Evolutionary conservation across 805 yeast genomes (phyloP).

Genomic region (Ogataea neopini): DNA sequence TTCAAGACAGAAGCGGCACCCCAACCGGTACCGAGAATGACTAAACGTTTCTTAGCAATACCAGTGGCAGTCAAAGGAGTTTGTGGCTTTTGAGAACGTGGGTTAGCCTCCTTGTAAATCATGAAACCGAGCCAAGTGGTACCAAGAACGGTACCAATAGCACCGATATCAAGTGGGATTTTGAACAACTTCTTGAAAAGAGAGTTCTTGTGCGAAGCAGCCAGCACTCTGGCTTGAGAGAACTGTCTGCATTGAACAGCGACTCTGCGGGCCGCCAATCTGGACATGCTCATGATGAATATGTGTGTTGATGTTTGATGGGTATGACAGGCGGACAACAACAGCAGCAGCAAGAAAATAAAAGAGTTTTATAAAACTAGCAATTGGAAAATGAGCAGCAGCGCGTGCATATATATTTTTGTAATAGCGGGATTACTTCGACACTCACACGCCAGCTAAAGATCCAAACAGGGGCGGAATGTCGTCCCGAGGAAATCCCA

Average conservation of each 20-base stretch:
- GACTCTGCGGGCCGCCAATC: slow-evolving; percentile 14
- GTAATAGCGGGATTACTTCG: background rate
- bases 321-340: slow-evolving; percentile 1
- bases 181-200: slow-evolving; percentile 27
- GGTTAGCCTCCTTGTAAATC: slow-evolving; percentile 43
- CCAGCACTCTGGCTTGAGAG: slow-evolving; percentile 21
- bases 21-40: slow-evolving; percentile 57
- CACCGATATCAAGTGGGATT: slow-evolving; percentile 30
- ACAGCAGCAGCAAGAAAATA: background rate
- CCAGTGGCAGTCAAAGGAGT: slow-evolving; percentile 45
- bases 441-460: background rate
- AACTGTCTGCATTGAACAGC: slow-evolving; percentile 23
- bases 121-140: slow-evolving; percentile 40
- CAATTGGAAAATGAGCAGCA: background rate
- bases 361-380: background rate
- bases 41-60: slow-evolving; percentile 42
- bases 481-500: slow-evolving; percentile 1
- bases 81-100: slow-evolving; percentile 46
- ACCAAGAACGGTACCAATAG: slow-evolving; percentile 29
- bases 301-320: background rate
- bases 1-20: slow-evolving; percentile 54
- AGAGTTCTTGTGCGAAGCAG: slow-evolving; percentile 22
- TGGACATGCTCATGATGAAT: slow-evolving; percentile 2
- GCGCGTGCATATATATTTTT: slow-evolving; percentile 4
- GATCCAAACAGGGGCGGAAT: background rate